Evolutionary conservation across 305 asterid species (phyloP).

Genomic region (Solanum hybrid): DNA sequence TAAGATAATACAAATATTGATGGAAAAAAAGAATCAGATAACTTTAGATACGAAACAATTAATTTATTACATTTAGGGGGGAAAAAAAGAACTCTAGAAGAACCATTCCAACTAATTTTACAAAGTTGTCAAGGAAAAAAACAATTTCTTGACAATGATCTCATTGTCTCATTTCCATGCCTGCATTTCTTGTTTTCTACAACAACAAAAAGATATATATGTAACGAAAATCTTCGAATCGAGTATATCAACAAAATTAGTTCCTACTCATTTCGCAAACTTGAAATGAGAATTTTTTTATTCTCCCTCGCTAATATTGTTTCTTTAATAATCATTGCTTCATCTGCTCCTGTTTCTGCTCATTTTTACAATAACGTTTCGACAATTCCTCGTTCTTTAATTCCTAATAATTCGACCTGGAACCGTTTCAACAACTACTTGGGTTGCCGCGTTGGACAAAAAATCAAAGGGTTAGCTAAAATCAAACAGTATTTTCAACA

Average conservation of each 20-base stretch:
- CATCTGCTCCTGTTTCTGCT: background rate
- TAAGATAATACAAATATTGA: background rate
- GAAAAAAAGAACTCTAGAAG: background rate
- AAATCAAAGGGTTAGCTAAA: slow-evolving; percentile 2
- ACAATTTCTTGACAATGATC: background rate
- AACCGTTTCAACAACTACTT: background rate
- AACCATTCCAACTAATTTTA: background rate
- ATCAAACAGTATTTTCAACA: slow-evolving; percentile 11
- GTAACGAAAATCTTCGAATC: background rate
- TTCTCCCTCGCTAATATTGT: background rate
- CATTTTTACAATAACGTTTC: slow-evolving; percentile 7
- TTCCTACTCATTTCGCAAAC: background rate
- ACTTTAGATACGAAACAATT: background rate
- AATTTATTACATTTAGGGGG: background rate
- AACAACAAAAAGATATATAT: background rate
- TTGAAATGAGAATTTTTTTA: background rate
- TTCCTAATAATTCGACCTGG: slow-evolving; percentile 1
- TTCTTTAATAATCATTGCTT: background rate
- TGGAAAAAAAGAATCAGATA: background rate
- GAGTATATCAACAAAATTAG: background rate
- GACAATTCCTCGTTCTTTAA: background rate
- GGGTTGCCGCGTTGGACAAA: slow-evolving; percentile 12
- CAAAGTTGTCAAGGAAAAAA: background rate
- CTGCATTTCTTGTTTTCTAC: background rate
- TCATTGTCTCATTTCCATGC: background rate